Percentiles rank a stretch among this genome's conserved stretches.
Evolutionary conservation across 225 moss, liverwort and hornwort species (phyloP).

Genomic region (Anthoceros angustus): DNA sequence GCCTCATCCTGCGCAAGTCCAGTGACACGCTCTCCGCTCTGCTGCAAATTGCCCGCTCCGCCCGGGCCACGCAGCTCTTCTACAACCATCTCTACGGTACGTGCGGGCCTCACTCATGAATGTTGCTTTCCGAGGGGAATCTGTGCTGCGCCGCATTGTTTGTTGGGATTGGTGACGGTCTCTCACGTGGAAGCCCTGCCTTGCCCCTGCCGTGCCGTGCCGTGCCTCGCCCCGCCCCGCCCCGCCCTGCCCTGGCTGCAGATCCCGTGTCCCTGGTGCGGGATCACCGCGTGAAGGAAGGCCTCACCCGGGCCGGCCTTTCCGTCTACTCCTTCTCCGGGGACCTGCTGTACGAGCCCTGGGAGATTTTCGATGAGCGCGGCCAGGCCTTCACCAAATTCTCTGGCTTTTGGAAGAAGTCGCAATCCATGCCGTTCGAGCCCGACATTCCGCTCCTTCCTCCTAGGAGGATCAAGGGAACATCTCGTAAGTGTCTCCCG

Average conservation of each 20-base stretch:
- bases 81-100: slow-evolving; percentile 97
- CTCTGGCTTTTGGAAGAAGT: slow-evolving; percentile 71
- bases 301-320: slow-evolving; percentile 50
- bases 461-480: slow-evolving; percentile 45
- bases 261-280: slow-evolving; percentile 96
- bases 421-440: slow-evolving; percentile 82
- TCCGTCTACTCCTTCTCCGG: slow-evolving; percentile 80
- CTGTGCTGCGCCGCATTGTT: not conserved
- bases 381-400: slow-evolving; percentile 90
- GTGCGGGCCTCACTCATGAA: slow-evolving; percentile 9
- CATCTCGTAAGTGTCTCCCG: slow-evolving; percentile 18
- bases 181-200: not conserved
- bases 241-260: slow-evolving; percentile 23
- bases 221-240: too few relatives aligned
- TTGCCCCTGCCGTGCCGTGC: not conserved
- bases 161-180: too few relatives aligned
- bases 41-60: slow-evolving; percentile 54
- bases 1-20: slow-evolving; percentile 61
- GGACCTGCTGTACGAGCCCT: slow-evolving; percentile 89
- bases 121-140: not conserved
- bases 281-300: slow-evolving; percentile 96
- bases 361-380: slow-evolving; percentile 87
- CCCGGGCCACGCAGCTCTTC: slow-evolving; percentile 78
- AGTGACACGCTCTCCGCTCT: slow-evolving; percentile 54
- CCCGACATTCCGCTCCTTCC: slow-evolving; percentile 78